Conservation (phyloP, 495 filamentous ascomycete genomes). For the Neurospora sp. region DNA sequence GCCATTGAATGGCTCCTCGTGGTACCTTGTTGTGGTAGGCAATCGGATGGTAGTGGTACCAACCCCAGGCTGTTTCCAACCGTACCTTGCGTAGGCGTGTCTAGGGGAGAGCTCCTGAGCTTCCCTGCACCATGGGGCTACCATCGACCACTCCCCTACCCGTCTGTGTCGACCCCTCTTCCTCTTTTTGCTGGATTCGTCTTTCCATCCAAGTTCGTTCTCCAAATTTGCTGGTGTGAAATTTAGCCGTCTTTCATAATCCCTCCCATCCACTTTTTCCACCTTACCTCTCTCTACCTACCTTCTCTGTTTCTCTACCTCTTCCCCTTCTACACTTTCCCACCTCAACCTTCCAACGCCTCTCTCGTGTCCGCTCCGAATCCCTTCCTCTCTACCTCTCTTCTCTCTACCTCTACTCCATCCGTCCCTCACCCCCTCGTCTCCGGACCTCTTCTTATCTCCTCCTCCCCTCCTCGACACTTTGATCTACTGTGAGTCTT, state of each 20-base stretch:
- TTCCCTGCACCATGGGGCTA: neutral
- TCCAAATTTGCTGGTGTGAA: neutral
- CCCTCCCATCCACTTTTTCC: slow-evolving; percentile 7
- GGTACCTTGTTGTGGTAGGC: neutral
- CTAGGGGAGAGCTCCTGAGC: neutral
- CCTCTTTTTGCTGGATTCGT: neutral
- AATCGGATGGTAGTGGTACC: neutral
- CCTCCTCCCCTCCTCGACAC: neutral
- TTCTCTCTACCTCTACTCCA: slow-evolving; percentile 1
- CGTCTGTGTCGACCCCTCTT: neutral
- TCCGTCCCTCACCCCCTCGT: neutral
- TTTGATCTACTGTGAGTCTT: neutral
- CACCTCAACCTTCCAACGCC: slow-evolving; percentile 1
- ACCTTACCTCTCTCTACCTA: slow-evolving; percentile 4
- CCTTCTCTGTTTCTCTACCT: slow-evolving; percentile 20
- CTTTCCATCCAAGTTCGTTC: neutral
- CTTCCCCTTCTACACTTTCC: neutral
- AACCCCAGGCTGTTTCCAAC: neutral
- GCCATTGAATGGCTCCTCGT: neutral
- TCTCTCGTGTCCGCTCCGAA: neutral
- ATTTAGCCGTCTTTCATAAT: slow-evolving; percentile 4
- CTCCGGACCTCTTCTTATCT: neutral
- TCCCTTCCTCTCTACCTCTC: slow-evolving; percentile 1
- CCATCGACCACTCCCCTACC: neutral
- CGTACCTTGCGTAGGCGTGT: neutral